Percentiles rank a stretch among this genome's conserved stretches.
Conservation (phyloP, 23 red algal species). For the Gracilaria domingensis region DNA sequence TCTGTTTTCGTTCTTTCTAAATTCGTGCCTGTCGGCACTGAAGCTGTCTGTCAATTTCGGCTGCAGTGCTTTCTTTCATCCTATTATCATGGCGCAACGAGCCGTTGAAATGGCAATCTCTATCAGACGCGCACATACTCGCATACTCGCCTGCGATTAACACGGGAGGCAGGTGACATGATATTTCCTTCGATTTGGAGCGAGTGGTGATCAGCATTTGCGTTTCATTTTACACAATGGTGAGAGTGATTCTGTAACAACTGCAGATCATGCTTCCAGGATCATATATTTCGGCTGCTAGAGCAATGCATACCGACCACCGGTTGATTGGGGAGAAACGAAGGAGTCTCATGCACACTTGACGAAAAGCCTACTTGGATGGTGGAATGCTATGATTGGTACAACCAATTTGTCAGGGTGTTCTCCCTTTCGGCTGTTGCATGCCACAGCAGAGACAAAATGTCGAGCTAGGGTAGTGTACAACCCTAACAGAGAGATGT, state of each 20-base stretch:
- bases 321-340: constrained; percentile 67
- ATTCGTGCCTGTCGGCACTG: too few relatives aligned
- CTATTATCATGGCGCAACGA: not conserved
- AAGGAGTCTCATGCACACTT: constrained; percentile 12
- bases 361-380: constrained; percentile 75
- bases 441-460: constrained; percentile 64
- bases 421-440: constrained; percentile 73
- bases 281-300: constrained; percentile 56
- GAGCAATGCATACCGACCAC: constrained; percentile 30
- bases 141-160: not conserved
- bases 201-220: not conserved
- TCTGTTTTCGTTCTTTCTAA: too few relatives aligned
- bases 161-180: constrained; percentile 34
- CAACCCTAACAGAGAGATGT: constrained; percentile 84
- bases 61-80: not conserved
- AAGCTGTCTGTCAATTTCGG: not conserved
- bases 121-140: constrained; percentile 6
- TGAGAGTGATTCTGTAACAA: constrained; percentile 66
- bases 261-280: constrained; percentile 70
- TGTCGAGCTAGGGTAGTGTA: constrained; percentile 87
- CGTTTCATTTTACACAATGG: constrained; percentile 8
- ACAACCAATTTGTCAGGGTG: constrained; percentile 92
- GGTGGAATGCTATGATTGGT: constrained; percentile 95
- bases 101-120: not conserved
- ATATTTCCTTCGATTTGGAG: constrained; percentile 23